These are phyloP conservation scores for Mycocentrospora acerina DNA, from an alignment of 2,329 filamentous ascomycete genomes.

Conservation along the genomic window DNA sequence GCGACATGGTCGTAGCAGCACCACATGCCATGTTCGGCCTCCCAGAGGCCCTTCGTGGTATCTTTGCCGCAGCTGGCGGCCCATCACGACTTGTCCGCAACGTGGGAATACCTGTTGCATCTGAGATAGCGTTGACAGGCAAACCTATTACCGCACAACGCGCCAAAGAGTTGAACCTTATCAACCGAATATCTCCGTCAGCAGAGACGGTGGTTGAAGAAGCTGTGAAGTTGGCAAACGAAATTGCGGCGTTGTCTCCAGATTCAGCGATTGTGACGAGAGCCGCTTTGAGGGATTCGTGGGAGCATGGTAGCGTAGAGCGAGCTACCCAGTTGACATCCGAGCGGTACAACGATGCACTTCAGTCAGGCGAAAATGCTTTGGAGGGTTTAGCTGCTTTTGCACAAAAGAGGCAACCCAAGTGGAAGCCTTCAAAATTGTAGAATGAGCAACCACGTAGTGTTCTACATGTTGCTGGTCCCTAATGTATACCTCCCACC, in stretches of 20 bases:
- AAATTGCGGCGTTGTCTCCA: constrained; percentile 39
- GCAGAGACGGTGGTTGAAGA: constrained; percentile 38
- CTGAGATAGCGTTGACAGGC: constrained; percentile 54
- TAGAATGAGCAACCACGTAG: constrained; percentile 17
- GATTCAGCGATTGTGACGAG: constrained; percentile 42
- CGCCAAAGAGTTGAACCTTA: constrained; percentile 44
- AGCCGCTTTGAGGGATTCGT: constrained; percentile 36
- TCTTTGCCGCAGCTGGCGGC: constrained; percentile 56
- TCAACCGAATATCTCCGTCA: constrained; percentile 44
- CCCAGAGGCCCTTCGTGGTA: constrained; percentile 57
- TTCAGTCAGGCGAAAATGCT: constrained; percentile 52
- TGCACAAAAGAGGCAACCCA: constrained; percentile 52
- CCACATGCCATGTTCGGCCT: constrained; percentile 55
- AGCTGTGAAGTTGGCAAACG: constrained; percentile 39
- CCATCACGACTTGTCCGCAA: constrained; percentile 54
- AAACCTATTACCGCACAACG: constrained; percentile 49
- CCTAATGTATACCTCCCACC: too few relatives aligned
- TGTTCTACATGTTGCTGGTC: too few relatives aligned
- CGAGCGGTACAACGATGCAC: constrained; percentile 44
- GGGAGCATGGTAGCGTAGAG: constrained; percentile 40
- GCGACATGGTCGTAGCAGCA: constrained; percentile 57
- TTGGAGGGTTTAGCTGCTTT: constrained; percentile 55
- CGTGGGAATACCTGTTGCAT: constrained; percentile 51
- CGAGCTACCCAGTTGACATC: constrained; percentile 45
- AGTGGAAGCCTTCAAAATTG: constrained; percentile 54